Evolutionary conservation across 257 asterid species (phyloP), one percentile per base, ranked within the genome.

Genomic region (Plantago elongata): DNA sequence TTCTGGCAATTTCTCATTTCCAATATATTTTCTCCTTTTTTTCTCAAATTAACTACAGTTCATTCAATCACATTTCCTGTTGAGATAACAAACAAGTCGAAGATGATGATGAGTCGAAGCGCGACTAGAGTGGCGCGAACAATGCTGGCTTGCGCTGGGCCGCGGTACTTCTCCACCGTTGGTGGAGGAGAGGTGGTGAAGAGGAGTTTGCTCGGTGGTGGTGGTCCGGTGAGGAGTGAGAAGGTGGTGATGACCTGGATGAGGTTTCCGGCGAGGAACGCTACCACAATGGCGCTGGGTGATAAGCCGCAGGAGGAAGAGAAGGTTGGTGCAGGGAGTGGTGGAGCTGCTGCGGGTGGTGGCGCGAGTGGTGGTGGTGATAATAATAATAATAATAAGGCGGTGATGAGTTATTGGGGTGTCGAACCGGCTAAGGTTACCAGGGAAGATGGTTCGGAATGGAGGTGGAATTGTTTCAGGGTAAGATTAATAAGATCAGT

Each of bases 401-500:
- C 22, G 34, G 49, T 82, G 4, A 73, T 64, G 52, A 86, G 97
- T 62, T 86, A 89, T 49, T 89, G 97, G 97, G 95, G 97, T 0
- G 75, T 89, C 56, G 74, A 71, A 51, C 72, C 89, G 11, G 60
- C 74, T 14, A 89, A 77, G 70, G 7, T 84, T 63, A 63, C 70
- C 0, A 86, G 76, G 43, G 82, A 83, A 29, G 97, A 89, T 78
- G 95, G 95, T 15, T 54, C 86, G 0, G 84, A 84, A 60, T 89
- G 97, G 97, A 79, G 52, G 54, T 89, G 97, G 97, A 74, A 56
- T 62, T 72, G 87, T 69, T 89, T 89, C 17, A 80, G 78, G 87
- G 97, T 89, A 34, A 34, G 40, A 34, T 34, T 7, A 34, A 7
- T 22, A 22, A 22, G 27, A 22, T 22, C n/a, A n/a, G n/a, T n/a